Evolutionary conservation across 139 green algal genomes (phyloP).

Genomic region (Tetraselmis chui): DNA sequence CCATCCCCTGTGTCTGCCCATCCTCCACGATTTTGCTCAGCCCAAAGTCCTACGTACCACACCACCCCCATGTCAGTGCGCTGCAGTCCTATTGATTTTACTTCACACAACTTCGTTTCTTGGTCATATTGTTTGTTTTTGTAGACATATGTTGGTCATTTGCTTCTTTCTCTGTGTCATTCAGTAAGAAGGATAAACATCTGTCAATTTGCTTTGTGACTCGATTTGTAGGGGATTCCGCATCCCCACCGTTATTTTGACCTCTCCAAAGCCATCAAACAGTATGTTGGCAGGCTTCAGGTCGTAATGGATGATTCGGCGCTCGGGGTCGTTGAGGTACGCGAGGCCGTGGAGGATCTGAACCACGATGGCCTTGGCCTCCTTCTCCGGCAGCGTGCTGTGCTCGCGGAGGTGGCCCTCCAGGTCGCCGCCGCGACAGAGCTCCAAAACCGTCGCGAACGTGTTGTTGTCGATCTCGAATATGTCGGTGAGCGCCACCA

Average conservation of each 20-base stretch:
- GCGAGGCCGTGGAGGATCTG: slow-evolving; percentile 54
- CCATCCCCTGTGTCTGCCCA: slow-evolving; percentile 69
- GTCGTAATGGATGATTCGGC: slow-evolving; percentile 89
- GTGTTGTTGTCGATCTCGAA: slow-evolving; percentile 88
- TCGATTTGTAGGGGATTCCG: not conserved
- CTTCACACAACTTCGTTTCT: too few relatives aligned
- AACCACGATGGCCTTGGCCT: slow-evolving; percentile 66
- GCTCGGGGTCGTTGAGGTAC: slow-evolving; percentile 52
- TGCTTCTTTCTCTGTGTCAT: not conserved
- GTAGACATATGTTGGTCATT: not conserved
- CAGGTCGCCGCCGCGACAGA: slow-evolving; percentile 78
- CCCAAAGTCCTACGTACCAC: slow-evolving; percentile 75
- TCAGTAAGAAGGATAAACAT: not conserved
- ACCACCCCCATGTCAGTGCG: not conserved
- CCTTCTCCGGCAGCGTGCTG: slow-evolving; percentile 70
- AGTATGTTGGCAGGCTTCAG: slow-evolving; percentile 95
- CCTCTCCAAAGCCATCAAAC: slow-evolving; percentile 73
- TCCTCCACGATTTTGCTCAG: slow-evolving; percentile 84
- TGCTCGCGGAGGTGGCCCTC: slow-evolving; percentile 70
- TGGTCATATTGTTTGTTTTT: not conserved
- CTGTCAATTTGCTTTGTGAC: not conserved
- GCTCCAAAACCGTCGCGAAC: slow-evolving; percentile 91
- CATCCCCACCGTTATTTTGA: slow-evolving; percentile 73
- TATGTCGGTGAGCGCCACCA: slow-evolving; percentile 81
- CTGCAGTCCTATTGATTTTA: not conserved